Base-by-base conservation (phyloP, 169 alveolate species). In the Cyclospora cayetanensis region DNA sequence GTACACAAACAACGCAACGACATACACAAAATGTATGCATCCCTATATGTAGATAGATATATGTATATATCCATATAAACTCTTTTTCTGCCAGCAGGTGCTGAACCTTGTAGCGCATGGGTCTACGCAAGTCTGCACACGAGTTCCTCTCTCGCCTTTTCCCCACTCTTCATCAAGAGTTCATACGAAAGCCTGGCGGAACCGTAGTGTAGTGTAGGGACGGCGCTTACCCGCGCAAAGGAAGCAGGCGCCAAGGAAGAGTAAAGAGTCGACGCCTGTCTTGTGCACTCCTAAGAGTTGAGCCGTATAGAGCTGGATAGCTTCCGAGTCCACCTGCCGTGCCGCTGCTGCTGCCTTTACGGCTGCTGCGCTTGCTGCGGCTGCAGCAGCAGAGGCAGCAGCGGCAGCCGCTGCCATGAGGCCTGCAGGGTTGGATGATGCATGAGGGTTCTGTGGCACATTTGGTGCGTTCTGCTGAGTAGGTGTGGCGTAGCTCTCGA, bases 351-450 rank as follows among this genome's bases (percentile, higher is more conserved):
- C 86, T 76, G 86, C 86, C 25, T 41, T 34, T 22, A 66, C 86
- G 1, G 86, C 86, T n/a, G 86, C 86, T 1, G 86, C 86, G 43
- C 86, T 76, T 20, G 86, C 86, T 29, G 86, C 43, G 41, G 86
- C 86, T 4, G 86, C 86, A 7, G 86, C 86, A n/a, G 86, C 86
- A 76, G 86, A 76, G 35, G 86, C 86, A 27, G 86, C 86, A 34
- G 86, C 86, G 29, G 86, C 86, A 5, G 86, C 86, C 27, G 86
- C 86, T 9, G 86, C 86, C 86, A 76, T 76, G 41, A 76, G 42
- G 31, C 86, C 66, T 12, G 68, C 86, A 25, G 86, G 22, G 86
- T 50, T 74, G 34, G 37, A 15, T 34, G 29, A 41, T 7, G 11
- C 86, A 42, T 63, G 66, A 25, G 12, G 41, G n/a, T 15, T 37